Base-by-base conservation (phyloP, 345 rosid species). In the Fremontodendron californicum region DNA sequence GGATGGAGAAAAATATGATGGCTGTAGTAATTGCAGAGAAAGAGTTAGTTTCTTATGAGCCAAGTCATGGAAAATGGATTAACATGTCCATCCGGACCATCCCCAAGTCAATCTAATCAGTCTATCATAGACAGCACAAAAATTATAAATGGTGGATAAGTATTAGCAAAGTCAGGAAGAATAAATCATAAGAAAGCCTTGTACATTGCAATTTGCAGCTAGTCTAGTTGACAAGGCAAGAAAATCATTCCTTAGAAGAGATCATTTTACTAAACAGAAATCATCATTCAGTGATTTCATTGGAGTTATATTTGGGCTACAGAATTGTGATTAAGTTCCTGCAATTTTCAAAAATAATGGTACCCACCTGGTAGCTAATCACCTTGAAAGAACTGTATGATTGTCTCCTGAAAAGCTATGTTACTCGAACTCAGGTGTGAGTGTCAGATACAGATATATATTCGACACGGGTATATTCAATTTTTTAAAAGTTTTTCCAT, bases 181-280 rank as follows among this genome's bases (percentile, higher is more conserved):
- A 33, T 45, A 11, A 10, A 60, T 61, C 70, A 57, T 27, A 65
- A 63, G 10, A 13, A 68, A 48, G 49, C 27, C 40, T 15, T 33
- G 21, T 12, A 7, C 15, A 48, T 21, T 68, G 71, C 75, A 79
- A 75, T 27, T 79, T 39, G 74, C 73, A 51, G 39, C 40, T 43
- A 61, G 67, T 73, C 71, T 61, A 11, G 65, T 39, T 74, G 68
- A 43, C 5, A 51, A 80, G 74, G 49, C 67, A 71, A 80, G 67
- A 63, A 63, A 63, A 63, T 63, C 61, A 49, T 76, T 19, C 64
- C 82, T 63, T 76, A 61, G 35, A 80, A 62, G 79, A 62, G 31
- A 75, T 58, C 37, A 67, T 21, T 66, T 40, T 21, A 3, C 27
- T 40, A 25, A 45, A 25, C 39, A 3, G 4, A 69, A 27, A 45